Percentiles rank a stretch among this genome's conserved stretches.
phyloP scores from a whole-genome alignment of 2,329 filamentous ascomycete genomes.

The Colletotrichum lindemuthianum region DNA sequence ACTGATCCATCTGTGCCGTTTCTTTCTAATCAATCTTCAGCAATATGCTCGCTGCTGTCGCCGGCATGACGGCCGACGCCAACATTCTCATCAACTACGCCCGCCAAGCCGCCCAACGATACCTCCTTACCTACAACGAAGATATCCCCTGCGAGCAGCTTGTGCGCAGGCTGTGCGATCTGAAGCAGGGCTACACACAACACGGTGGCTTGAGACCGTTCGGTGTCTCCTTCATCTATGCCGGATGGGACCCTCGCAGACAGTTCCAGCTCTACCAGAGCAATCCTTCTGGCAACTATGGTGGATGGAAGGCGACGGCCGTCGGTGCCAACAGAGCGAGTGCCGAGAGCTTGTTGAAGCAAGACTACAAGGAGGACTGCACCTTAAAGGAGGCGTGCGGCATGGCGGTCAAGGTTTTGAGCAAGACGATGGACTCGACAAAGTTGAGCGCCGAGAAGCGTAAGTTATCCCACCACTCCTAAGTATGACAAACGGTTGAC shows the following conservation, averaged over 20 bases:
- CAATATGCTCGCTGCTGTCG: constrained; percentile 99
- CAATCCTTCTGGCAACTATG: constrained; percentile 98
- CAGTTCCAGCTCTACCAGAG: constrained; percentile 99
- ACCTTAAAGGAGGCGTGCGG: constrained; percentile 95
- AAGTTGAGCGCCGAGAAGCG: constrained; percentile 99
- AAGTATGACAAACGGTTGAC: constrained; percentile 26
- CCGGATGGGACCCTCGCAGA: constrained; percentile 93
- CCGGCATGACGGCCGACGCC: constrained; percentile 98
- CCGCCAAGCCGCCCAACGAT: constrained; percentile 94
- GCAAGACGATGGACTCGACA: constrained; percentile 99
- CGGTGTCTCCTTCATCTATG: constrained; percentile 99
- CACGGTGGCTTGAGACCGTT: constrained; percentile 98
- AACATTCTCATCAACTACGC: constrained; percentile 99
- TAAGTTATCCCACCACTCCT: constrained; percentile 59
- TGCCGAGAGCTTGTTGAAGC: constrained; percentile 95
- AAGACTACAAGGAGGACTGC: constrained; percentile 99
- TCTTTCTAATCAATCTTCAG: constrained; percentile 57
- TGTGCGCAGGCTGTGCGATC: constrained; percentile 93
- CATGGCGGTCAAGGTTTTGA: constrained; percentile 97
- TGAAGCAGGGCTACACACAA: constrained; percentile 99
- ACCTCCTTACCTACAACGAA: constrained; percentile 99
- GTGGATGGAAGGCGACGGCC: constrained; percentile 98
- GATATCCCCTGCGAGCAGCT: constrained; percentile 99
- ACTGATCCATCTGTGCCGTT: not conserved
- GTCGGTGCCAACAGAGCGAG: constrained; percentile 98